Evolutionary conservation across 495 filamentous ascomycete genomes (phyloP).

Genomic region (Penicillium alfredii): DNA sequence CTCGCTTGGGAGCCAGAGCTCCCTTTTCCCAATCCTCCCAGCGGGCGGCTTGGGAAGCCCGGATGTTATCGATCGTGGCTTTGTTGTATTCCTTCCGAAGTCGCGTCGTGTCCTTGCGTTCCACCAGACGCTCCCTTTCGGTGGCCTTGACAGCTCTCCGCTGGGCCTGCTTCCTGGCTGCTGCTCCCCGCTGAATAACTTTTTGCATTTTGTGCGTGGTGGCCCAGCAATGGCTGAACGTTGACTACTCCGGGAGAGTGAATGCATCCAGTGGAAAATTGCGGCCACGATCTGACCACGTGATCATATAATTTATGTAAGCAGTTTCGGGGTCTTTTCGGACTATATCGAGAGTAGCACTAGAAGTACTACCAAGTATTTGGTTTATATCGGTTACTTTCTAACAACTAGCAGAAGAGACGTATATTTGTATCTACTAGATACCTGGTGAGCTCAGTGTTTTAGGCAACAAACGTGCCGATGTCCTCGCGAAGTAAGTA

Average conservation of each 20-base stretch:
- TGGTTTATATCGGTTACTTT: no score
- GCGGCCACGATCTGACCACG: no score
- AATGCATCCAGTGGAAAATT: constrained; percentile 33
- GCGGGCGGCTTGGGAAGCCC: constrained; percentile 28
- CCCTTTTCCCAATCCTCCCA: constrained; percentile 74
- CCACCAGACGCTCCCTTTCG: constrained; percentile 32
- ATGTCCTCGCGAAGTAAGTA: no score
- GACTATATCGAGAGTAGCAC: no score
- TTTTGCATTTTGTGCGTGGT: constrained; percentile 58
- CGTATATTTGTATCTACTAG: no score
- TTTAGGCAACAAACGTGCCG: no score
- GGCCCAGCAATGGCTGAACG: constrained; percentile 30
- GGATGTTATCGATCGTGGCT: constrained; percentile 24
- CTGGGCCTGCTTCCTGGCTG: constrained; percentile 59
- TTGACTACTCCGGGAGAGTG: constrained; percentile 9
- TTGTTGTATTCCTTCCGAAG: constrained; percentile 30
- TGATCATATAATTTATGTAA: no score
- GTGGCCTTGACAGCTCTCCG: constrained; percentile 38
- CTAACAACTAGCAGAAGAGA: no score
- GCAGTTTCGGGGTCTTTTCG: no score
- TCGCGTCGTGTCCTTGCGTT: constrained; percentile 28
- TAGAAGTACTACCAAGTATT: no score
- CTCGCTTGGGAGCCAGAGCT: constrained; percentile 64
- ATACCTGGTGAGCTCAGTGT: no score
- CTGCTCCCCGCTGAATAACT: constrained; percentile 60